Evolutionary conservation across 2,329 filamentous ascomycete genomes (phyloP).

Genomic region (Fusarium virguliforme): DNA sequence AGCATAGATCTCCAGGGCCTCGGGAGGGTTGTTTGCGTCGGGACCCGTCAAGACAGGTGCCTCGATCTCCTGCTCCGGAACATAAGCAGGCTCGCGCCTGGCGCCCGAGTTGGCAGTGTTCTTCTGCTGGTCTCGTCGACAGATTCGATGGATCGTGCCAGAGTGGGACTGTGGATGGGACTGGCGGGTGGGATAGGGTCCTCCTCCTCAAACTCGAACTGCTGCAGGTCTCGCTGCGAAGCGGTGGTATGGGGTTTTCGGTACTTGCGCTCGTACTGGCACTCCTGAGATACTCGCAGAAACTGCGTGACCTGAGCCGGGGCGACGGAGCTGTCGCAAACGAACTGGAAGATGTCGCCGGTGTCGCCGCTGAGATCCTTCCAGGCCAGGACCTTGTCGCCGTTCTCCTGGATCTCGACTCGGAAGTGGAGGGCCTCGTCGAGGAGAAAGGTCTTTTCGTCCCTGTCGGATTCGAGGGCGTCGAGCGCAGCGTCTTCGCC

Average conservation of each 20-base stretch:
- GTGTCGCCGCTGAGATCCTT: constrained; percentile 93
- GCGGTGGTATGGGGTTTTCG: constrained; percentile 84
- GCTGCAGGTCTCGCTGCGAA: constrained; percentile 82
- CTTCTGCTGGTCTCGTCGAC: constrained; percentile 71
- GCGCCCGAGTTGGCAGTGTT: constrained; percentile 64
- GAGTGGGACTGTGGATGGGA: constrained; percentile 72
- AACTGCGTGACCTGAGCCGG: constrained; percentile 84
- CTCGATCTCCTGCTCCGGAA: constrained; percentile 55
- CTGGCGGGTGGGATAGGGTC: constrained; percentile 77
- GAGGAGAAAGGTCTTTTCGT: constrained; percentile 98
- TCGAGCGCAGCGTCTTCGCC: constrained; percentile 85
- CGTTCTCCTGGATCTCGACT: constrained; percentile 83
- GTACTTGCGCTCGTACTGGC: constrained; percentile 98
- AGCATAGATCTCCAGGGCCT: constrained; percentile 80
- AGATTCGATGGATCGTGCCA: constrained; percentile 70
- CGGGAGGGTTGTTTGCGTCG: constrained; percentile 67
- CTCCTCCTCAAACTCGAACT: constrained; percentile 84
- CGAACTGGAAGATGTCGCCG: constrained; percentile 97
- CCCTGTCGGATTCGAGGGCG: constrained; percentile 83
- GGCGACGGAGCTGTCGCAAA: constrained; percentile 84
- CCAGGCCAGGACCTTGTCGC: constrained; percentile 93
- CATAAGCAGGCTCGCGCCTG: constrained; percentile 60
- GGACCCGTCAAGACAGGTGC: constrained; percentile 44
- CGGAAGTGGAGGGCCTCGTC: constrained; percentile 92
- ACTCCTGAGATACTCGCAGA: constrained; percentile 87